Percentiles rank a stretch among this genome's conserved stretches.
phyloP scores from a whole-genome alignment of 2,329 filamentous ascomycete species.

The Paecilomyces dactylethromorphus region DNA sequence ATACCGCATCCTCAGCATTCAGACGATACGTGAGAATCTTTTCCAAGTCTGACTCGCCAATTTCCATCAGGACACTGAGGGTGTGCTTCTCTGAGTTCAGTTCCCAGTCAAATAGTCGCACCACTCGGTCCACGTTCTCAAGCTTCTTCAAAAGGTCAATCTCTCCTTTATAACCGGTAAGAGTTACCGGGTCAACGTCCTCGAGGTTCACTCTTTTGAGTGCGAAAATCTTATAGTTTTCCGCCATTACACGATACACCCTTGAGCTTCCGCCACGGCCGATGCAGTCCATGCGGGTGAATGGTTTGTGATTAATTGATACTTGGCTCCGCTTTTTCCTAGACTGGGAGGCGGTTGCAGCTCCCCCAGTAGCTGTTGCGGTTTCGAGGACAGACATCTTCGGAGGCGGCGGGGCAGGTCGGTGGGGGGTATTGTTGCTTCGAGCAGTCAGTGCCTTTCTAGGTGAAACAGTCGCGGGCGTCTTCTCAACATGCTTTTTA shows the following conservation, averaged over 20 bases:
- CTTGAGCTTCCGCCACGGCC: conserved; percentile 89
- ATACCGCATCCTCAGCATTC: conserved; percentile 63
- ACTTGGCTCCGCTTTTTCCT: conserved; percentile 76
- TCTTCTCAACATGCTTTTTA: conserved; percentile 37
- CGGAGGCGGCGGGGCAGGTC: conserved; percentile 74
- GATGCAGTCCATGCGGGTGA: conserved; percentile 82
- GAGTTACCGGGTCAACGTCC: conserved; percentile 74
- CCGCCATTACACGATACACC: conserved; percentile 93
- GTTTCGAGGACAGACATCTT: conserved; percentile 97
- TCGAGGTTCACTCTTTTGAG: conserved; percentile 89
- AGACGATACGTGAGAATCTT: conserved; percentile 70
- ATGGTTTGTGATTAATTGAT: conserved; percentile 83
- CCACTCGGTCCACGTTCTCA: conserved; percentile 78
- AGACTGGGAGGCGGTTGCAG: conserved; percentile 65
- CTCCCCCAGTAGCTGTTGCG: conserved; percentile 75
- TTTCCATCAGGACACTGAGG: conserved; percentile 91
- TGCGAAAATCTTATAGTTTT: conserved; percentile 93
- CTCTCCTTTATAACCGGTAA: conserved; percentile 87
- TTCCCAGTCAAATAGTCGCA: conserved; percentile 86
- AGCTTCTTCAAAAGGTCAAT: conserved; percentile 84
- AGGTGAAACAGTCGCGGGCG: conserved; percentile 39
- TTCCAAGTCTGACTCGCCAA: conserved; percentile 89
- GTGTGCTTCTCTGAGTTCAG: conserved; percentile 87
- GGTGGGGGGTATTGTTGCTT: conserved; percentile 66
- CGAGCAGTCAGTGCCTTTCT: conserved; percentile 45